Percentiles rank a stretch among this genome's conserved stretches.
phyloP scores from a whole-genome alignment of 2,329 filamentous ascomycete genomes.

The Diplodia corticola region DNA sequence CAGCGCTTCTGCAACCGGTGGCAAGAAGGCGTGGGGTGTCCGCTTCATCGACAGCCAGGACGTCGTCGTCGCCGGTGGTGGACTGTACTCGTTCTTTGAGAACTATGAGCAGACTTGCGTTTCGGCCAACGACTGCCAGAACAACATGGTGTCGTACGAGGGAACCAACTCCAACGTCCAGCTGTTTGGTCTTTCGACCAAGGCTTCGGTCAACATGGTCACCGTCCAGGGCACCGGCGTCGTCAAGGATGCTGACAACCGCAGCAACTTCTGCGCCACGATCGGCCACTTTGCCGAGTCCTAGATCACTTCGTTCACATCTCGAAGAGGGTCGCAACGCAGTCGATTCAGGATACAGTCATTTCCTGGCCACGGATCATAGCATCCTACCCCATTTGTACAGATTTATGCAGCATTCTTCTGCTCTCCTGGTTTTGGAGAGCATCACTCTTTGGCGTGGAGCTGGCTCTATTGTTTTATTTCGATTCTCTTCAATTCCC shows the following conservation, averaged over 20 bases:
- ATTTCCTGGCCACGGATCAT: not conserved
- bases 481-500: slow-evolving; percentile 11
- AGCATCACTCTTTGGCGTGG: slow-evolving; percentile 14
- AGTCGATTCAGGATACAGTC: slow-evolving; percentile 6
- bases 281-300: slow-evolving; percentile 35
- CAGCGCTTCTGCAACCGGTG: slow-evolving; percentile 31
- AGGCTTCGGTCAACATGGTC: slow-evolving; percentile 53
- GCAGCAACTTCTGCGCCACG: slow-evolving; percentile 52
- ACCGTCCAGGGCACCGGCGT: slow-evolving; percentile 39
- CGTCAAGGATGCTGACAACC: slow-evolving; percentile 47
- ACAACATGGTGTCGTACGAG: slow-evolving; percentile 50
- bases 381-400: slow-evolving; percentile 9
- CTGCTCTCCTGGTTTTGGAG: not conserved
- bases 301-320: not conserved
- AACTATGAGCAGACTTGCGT: slow-evolving; percentile 57
- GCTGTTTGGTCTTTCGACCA: slow-evolving; percentile 51
- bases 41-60: slow-evolving; percentile 43
- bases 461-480: slow-evolving; percentile 13
- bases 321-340: not conserved
- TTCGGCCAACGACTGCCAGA: slow-evolving; percentile 51
- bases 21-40: slow-evolving; percentile 49
- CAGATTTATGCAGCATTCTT: slow-evolving; percentile 17
- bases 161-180: slow-evolving; percentile 45
- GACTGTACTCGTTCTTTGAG: slow-evolving; percentile 62
- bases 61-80: slow-evolving; percentile 50